Evolutionary conservation across 495 filamentous ascomycete species (phyloP).

Genomic region (Pseudevernia furfuracea): DNA sequence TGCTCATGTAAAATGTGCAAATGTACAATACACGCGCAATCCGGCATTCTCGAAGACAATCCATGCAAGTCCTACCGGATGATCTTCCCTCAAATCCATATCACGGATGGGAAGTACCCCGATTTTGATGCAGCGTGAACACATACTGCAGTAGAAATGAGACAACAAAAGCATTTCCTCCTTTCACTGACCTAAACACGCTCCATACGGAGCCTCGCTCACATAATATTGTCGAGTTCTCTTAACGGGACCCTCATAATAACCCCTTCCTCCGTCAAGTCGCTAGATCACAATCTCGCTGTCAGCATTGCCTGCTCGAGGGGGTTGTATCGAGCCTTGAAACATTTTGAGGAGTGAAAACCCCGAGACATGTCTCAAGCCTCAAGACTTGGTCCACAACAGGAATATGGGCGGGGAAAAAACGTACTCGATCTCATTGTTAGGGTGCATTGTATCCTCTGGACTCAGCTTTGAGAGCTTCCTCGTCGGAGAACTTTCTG

Average conservation of each 20-base stretch:
- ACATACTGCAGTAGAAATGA: not conserved
- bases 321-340: not conserved
- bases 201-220: not conserved
- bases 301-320: not conserved
- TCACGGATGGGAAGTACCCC: not conserved
- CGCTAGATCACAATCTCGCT: not conserved
- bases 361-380: too few species aligned
- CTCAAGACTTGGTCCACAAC: not conserved
- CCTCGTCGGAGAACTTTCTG: slow-evolving; percentile 18
- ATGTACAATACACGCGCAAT: not conserved
- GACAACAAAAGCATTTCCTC: not conserved
- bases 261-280: slow-evolving; percentile 19
- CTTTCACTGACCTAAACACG: not conserved
- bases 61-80: not conserved
- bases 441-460: not conserved
- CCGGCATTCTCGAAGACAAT: not conserved
- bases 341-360: not conserved
- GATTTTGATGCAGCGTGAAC: not conserved
- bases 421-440: not conserved
- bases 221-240: slow-evolving; percentile 14
- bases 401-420: not conserved
- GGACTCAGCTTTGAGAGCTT: slow-evolving; percentile 19
- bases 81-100: not conserved
- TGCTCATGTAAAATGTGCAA: not conserved
- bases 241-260: slow-evolving; percentile 8